phyloP scores from a whole-genome alignment of 306 rosid species.

The Senna siamea region DNA sequence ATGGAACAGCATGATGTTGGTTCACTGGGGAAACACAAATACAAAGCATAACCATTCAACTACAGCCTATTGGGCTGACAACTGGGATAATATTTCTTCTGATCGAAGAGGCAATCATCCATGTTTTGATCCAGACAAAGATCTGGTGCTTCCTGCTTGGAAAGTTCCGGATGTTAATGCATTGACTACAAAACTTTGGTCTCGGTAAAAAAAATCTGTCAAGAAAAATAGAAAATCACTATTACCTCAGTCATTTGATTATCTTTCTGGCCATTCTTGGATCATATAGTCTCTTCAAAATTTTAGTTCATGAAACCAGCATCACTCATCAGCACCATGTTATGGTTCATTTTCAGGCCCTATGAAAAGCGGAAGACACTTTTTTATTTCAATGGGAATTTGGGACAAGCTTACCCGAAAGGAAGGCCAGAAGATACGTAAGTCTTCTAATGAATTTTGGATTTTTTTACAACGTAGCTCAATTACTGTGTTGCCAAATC shows the following conservation, averaged over 20 bases:
- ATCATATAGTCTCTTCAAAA: constrained; percentile 4
- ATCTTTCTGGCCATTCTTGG: constrained; percentile 29
- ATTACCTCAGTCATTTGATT: constrained; percentile 3
- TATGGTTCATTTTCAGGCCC: constrained; percentile 59
- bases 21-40: constrained; percentile 97
- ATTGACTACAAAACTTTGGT: constrained; percentile 67
- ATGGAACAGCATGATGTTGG: constrained; percentile 96
- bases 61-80: constrained; percentile 90
- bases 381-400: constrained; percentile 90
- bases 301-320: constrained; percentile 10
- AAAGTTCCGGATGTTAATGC: constrained; percentile 68
- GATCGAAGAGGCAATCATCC: constrained; percentile 76
- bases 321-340: constrained; percentile 24
- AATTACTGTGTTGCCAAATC: neutral
- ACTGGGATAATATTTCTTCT: constrained; percentile 75
- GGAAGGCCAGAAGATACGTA: constrained; percentile 84
- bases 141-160: constrained; percentile 98
- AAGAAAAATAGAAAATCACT: constrained; percentile 4
- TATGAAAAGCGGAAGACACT: constrained; percentile 70
- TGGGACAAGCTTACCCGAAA: constrained; percentile 70
- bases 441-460: constrained; percentile 45
- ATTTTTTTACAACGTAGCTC: neutral
- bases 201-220: constrained; percentile 52
- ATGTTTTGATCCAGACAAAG: constrained; percentile 90
- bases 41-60: constrained; percentile 88